phyloP scores from a whole-genome alignment of 2,329 filamentous ascomycete species.

The Diaporthe eres region DNA sequence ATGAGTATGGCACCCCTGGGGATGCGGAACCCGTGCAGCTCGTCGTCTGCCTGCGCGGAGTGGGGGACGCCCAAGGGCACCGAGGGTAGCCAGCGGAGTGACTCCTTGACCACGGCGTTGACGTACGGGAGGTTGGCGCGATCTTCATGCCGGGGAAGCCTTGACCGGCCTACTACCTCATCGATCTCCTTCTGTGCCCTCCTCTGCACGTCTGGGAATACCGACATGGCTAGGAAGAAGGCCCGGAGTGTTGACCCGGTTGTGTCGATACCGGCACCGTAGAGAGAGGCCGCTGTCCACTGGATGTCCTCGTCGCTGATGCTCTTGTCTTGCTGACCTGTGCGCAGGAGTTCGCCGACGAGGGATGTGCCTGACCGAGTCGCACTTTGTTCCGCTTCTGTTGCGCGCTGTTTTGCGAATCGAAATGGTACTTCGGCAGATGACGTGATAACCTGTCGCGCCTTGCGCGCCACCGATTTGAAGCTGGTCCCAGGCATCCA shows the following conservation, averaged over 20 bases:
- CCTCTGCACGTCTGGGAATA: slow-evolving; percentile 57
- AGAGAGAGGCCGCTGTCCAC: neutral
- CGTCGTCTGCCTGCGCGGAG: slow-evolving; percentile 47
- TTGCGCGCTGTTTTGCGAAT: slow-evolving; percentile 42
- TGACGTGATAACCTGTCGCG: slow-evolving; percentile 38
- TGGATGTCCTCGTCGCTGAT: slow-evolving; percentile 24
- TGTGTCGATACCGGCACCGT: slow-evolving; percentile 25
- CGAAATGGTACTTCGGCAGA: slow-evolving; percentile 43
- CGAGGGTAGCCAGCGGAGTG: slow-evolving; percentile 8
- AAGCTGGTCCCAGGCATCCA: slow-evolving; percentile 49
- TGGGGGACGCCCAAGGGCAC: slow-evolving; percentile 50
- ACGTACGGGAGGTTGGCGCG: slow-evolving; percentile 28
- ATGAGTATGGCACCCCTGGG: slow-evolving; percentile 25
- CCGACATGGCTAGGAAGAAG: slow-evolving; percentile 58
- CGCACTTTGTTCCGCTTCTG: neutral
- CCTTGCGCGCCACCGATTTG: slow-evolving; percentile 44
- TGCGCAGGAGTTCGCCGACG: neutral
- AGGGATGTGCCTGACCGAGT: slow-evolving; percentile 30
- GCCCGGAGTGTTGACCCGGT: slow-evolving; percentile 42
- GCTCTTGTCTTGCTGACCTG: neutral
- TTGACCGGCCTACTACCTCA: slow-evolving; percentile 41
- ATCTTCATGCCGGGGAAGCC: neutral
- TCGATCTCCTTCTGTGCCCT: slow-evolving; percentile 47
- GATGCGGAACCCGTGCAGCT: slow-evolving; percentile 20
- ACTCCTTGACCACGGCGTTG: slow-evolving; percentile 29